Evolutionary conservation across 1,284 basidiomycete genomes (phyloP), one percentile per base, ranked within the genome.

Genomic region (Ganoderma sp.): DNA sequence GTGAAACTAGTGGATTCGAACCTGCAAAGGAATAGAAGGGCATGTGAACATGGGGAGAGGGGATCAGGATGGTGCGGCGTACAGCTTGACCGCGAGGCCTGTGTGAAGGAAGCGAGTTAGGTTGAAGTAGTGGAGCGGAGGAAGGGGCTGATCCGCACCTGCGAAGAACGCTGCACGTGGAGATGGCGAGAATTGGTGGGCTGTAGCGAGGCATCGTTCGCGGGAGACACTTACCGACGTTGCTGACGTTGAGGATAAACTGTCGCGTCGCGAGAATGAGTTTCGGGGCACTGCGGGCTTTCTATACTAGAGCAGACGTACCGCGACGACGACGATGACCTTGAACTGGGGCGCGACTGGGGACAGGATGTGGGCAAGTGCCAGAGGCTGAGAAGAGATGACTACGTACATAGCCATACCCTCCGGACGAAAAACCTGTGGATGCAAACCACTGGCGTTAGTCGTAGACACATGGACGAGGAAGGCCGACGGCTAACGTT

Each of bases 351-450:
- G 66, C 7, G 56, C 50, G 10, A 67, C 66, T 67, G 39, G 28
- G 9, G 9, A 19, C 19, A 14, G 10, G 14, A 52, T 52, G 32
- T 37, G 34, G 25, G 50, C 9, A 8, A 52, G 12, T 19, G 2
- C 3, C 1, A 22, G 4, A 54, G 50, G 25, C 12, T 54, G 37
- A 39, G 37, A 39, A 10, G 10, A 39, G 37, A 1, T 14, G 9
- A 54, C 10, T 37, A 39, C 65, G 39, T 39, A 67, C 66, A 61
- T 1, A 67, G n/a, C 66, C 62, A 67, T 37, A 67, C 66, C n/a
- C 66, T 39, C 6, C 66, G 62, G 0, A 59, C 66, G 34, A 67
- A 67, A 48, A 67, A 67, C 17, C 66, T 67, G 19, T 12, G 9
- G 10, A 48, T 48, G 45, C n/a, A n/a, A 8, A 39, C 8, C 25